Base-by-base conservation (phyloP, 805 yeast species). In the Kodamaea kakaduensis region DNA sequence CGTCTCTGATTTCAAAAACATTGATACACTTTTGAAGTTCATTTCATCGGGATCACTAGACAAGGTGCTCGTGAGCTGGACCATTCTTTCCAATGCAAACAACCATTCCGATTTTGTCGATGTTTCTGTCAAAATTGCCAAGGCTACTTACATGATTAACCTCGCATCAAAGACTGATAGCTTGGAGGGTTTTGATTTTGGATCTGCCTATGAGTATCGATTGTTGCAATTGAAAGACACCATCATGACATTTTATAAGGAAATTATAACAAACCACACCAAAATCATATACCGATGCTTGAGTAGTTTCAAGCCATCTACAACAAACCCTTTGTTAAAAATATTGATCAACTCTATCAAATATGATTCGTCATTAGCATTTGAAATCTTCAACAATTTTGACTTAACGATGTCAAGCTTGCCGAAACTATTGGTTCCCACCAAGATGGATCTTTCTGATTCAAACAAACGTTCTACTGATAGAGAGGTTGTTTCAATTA, bases 241-340 rank as follows among this genome's bases (percentile, higher is more conserved):
- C n/a, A 37, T 61, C 21, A 34, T 44, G 3, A 59, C 59, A 6
- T 51, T 80, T 16, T 69, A 81, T 37, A 69, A 68, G 33, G 71
- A 71, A 9, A 59, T 88, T 3, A 53, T 87, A 7, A 60, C 68
- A 1, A 70, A 68, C 31, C 76, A 84, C 51, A 53, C 72, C 27
- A 84, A 81, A 46, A 71, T 78, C 6, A 61, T 88, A 3, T 84
- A 83, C 56, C 67, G 94, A 46, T 78, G 83, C 12, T 61, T 88
- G 25, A 73, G 71, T 41, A 71, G 75, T 36, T 57, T 69, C 42
- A 74, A 79, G 43, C 76, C 84, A 0, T 64, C 75, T 51, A 71
- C 53, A 1, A 77, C 89, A 0, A 77, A 74, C 36, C 83, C 93
- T 1, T 69, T 73, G 3, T 53, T 87, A n/a, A 56, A 72, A 27